These are phyloP conservation scores for Lichtheimia ramosa DNA, from an alignment of 371 early-diverging fungal genomes.

Conservation along the genomic window DNA sequence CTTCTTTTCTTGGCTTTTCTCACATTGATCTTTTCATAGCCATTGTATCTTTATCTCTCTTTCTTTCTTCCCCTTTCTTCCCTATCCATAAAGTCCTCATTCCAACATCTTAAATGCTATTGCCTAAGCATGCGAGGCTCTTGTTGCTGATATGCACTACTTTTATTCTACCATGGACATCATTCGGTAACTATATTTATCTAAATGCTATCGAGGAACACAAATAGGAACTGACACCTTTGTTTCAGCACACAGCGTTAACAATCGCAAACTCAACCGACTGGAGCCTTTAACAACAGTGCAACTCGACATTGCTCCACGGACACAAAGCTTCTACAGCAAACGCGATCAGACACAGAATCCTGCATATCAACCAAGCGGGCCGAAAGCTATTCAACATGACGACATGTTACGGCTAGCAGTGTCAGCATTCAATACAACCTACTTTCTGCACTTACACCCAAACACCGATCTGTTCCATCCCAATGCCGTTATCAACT, in stretches of 20 bases:
- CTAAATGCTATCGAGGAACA: not conserved
- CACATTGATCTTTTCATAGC: not conserved
- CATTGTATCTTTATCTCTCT: not conserved
- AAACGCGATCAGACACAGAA: conserved; percentile 40
- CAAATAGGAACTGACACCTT: not conserved
- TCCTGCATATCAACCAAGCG: conserved; percentile 23
- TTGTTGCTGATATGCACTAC: not conserved
- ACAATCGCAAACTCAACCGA: conserved; percentile 28
- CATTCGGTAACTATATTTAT: not conserved
- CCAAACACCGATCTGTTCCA: conserved; percentile 79
- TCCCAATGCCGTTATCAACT: conserved; percentile 57
- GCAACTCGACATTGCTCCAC: conserved; percentile 37
- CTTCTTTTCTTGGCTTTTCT: not conserved
- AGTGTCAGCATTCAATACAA: conserved; percentile 70
- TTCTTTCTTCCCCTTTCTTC: not conserved
- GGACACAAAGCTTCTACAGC: conserved; percentile 32
- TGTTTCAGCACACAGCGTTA: conserved; percentile 25
- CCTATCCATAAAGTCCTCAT: not conserved
- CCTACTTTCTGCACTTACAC: conserved; percentile 71
- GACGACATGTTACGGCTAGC: conserved; percentile 67
- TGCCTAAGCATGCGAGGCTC: not conserved
- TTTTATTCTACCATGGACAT: not conserved
- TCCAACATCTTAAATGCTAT: not conserved
- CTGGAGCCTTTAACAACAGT: conserved; percentile 29
- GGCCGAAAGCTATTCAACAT: conserved; percentile 26